Evolutionary conservation across 768 basidiomycete species (phyloP), one percentile per base, ranked within the genome.

Genomic region (Collybiopsis luxurians): DNA sequence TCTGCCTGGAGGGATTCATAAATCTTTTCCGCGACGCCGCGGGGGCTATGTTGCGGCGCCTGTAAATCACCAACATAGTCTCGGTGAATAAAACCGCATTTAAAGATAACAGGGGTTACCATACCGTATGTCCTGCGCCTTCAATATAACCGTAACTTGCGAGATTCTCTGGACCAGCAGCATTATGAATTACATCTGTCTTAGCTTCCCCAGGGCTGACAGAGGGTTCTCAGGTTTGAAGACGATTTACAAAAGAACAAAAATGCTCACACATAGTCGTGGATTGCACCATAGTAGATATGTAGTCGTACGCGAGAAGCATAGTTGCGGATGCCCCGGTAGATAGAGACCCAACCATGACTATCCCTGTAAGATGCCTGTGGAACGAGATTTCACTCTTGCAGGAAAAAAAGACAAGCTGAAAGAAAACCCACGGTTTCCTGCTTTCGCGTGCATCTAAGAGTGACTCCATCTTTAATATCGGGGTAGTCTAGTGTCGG

Each of bases 351-450:
- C 13, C 61, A 58, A 0, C 74, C 73, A 7, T 73, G 49, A 0
- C 52, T 51, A 53, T 81, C 80, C 15, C 75, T 67, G 55, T 78
- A 83, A 47, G 68, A 70, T 0, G 78, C 79, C 79, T 80, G 39
- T 13, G 13, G 44, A 45, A 46, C 27, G 36, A 46, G 52, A 46
- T 24, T 21, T 44, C n/a, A 7, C 24, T 24, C 17, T 6, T 36
- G 30, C 19, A 13, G 15, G 21, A 31, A 1, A 17, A 31, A 12
- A 38, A 15, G 27, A 67, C 66, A 42, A 49, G 36, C n/a, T n/a
- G n/a, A n/a, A n/a, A n/a, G n/a, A 21, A 42, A 6, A 39, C 50
- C 24, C n/a, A 73, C 81, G 46, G 74, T 69, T 69, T 83, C 82
- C 52, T 80, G 79, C 11, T 56, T 54, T 28, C 75, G 75, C 15